Base-by-base conservation (phyloP, 306 rosid species). In the Fragaria iinumae region DNA sequence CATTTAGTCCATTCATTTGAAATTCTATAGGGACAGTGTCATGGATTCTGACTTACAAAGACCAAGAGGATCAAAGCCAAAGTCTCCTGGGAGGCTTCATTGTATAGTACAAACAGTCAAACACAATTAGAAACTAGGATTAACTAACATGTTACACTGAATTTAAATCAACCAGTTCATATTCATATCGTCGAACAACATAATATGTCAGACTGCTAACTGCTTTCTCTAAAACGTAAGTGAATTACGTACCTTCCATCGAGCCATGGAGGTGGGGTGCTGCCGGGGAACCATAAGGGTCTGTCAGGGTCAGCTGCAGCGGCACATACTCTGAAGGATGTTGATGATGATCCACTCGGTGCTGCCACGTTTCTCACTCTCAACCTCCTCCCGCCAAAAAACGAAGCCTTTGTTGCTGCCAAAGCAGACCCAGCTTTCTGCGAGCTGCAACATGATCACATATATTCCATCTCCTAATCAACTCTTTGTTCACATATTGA, bases 51-150 rank as follows among this genome's bases (percentile, higher is more conserved):
- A 74, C 84, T 74, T 80, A 90, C 95, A 63, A 8, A 91, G 91
- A 67, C 96, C 96, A 59, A 91, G 89, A 43, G 96, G 96, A 71
- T 91, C 96, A 71, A 91, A 91, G 16, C 96, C 96, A 57, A 91
- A 91, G 87, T 91, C 96, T 18, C 89, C 96, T 1, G 95, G 95
- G 60, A 90, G 95, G 88, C 89, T 86, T 67, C 82, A 82, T 32
- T 47, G 11, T 8, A 20, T 27, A 70, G 8, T 36, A 43, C 3
- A 44, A 44, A 41, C 7, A 41, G 9, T 45, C n/a, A 78, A 60
- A 59, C 71, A 8, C 27, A 17, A 47, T 32, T 25, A 67, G 39
- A 14, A 60, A 34, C 71, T n/a, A 53, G 13, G 47, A 18, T 5
- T 20, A 18, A 73, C 39, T 57, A 0, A 14, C 67, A 4, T 6